Conservation (phyloP, 2,329 filamentous ascomycete species). For the Allantophomopsis lycopodina region DNA sequence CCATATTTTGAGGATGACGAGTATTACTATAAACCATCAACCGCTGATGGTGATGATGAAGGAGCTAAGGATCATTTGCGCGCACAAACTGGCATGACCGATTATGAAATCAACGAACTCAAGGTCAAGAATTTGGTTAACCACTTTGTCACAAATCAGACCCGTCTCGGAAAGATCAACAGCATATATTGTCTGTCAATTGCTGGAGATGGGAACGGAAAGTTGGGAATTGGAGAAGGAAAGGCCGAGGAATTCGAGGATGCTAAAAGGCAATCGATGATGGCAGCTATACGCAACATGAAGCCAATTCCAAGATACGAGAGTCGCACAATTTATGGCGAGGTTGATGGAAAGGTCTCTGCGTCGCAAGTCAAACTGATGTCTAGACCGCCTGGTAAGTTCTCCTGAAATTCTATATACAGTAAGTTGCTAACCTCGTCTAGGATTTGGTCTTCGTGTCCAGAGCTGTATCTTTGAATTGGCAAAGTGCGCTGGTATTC, state of each 20-base stretch:
- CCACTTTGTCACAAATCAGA: constrained; percentile 79
- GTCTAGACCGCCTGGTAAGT: constrained; percentile 74
- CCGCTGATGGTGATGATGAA: constrained; percentile 16
- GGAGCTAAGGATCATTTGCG: constrained; percentile 20
- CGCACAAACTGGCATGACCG: constrained; percentile 37
- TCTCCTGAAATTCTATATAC: background rate
- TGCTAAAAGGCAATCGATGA: constrained; percentile 57
- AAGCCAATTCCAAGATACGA: constrained; percentile 86
- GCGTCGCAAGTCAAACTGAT: constrained; percentile 76
- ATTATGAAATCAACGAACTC: constrained; percentile 38
- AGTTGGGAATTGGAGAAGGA: constrained; percentile 79
- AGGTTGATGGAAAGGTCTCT: constrained; percentile 71
- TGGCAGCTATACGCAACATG: constrained; percentile 84
- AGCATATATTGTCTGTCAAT: constrained; percentile 65
- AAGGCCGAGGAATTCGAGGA: constrained; percentile 66
- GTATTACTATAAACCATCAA: constrained; percentile 4
- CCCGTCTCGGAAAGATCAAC: constrained; percentile 84
- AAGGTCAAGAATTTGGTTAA: constrained; percentile 59
- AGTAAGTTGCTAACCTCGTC: constrained; percentile 3
- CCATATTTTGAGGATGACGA: constrained; percentile 5
- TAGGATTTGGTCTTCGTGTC: constrained; percentile 88
- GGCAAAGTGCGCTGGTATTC: constrained; percentile 73
- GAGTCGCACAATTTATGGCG: constrained; percentile 79
- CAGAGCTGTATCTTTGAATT: constrained; percentile 91
- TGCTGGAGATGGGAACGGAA: constrained; percentile 75